phyloP scores from a whole-genome alignment of 345 rosid genomes.

The Eucalyptus sideroxylon region DNA sequence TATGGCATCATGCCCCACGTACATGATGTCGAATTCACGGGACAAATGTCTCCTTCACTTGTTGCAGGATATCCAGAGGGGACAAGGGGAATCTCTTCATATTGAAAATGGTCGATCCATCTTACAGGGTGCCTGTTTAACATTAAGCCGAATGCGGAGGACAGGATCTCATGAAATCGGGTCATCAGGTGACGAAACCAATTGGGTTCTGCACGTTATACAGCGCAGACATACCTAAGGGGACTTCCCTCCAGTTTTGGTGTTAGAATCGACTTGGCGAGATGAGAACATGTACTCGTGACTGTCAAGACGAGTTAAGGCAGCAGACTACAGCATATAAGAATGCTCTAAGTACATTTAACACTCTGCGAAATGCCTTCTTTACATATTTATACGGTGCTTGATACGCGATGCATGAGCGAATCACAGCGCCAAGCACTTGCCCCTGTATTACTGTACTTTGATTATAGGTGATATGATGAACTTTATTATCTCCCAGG shows the following conservation, averaged over 20 bases:
- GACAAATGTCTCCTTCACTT: background rate
- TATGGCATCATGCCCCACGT: background rate
- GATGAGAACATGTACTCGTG: background rate
- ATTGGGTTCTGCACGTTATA: background rate
- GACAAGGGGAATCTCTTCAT: slow-evolving; percentile 86
- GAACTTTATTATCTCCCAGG: background rate
- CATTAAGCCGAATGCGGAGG: background rate
- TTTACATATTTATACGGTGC: background rate
- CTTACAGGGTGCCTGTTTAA: slow-evolving; percentile 54
- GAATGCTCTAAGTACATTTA: background rate
- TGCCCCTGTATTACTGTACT: background rate
- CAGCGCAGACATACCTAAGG: background rate
- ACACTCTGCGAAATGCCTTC: background rate
- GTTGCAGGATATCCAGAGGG: slow-evolving; percentile 77
- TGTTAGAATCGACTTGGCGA: background rate
- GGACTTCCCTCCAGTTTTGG: background rate
- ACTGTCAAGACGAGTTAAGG: background rate
- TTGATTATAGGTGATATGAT: background rate
- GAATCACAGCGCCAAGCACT: background rate
- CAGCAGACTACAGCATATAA: background rate
- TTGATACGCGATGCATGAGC: background rate
- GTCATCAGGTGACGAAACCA: background rate
- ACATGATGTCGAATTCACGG: background rate
- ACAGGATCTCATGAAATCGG: background rate
- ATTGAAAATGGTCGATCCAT: slow-evolving; percentile 86